phyloP scores from a whole-genome alignment of 169 alveolate species.

The Plasmodium fragile region DNA sequence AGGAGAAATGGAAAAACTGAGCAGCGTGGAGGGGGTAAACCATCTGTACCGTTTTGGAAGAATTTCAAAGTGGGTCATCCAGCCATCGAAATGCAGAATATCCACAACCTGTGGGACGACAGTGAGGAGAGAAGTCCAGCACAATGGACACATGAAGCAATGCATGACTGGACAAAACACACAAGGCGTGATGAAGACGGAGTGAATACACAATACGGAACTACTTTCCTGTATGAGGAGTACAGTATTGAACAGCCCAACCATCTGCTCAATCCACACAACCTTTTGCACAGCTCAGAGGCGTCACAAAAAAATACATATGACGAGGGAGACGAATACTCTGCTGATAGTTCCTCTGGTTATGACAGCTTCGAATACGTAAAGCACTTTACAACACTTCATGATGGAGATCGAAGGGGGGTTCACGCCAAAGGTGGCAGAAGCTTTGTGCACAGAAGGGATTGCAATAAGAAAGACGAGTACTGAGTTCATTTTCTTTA shows the following conservation, averaged over 20 bases:
- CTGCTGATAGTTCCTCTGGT: slow-evolving; percentile 73
- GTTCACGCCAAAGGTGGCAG: not conserved
- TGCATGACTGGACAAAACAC: not conserved
- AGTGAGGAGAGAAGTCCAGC: not conserved
- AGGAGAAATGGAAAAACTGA: not conserved
- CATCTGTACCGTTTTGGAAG: not conserved
- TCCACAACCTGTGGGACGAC: not conserved
- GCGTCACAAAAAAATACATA: not conserved
- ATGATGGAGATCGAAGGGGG: not conserved
- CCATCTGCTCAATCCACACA: not conserved
- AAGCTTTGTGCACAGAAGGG: not conserved
- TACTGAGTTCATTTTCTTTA: not conserved
- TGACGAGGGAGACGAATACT: slow-evolving; percentile 13
- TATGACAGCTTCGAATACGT: slow-evolving; percentile 75
- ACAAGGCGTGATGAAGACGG: not conserved
- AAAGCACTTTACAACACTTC: slow-evolving; percentile 69
- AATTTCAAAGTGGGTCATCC: not conserved
- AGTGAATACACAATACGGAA: not conserved
- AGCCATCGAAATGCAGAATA: not conserved
- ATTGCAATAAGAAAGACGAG: slow-evolving; percentile 3
- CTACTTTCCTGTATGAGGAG: not conserved
- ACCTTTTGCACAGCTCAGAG: not conserved
- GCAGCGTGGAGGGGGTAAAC: not conserved
- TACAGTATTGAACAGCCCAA: not conserved
- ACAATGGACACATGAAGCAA: not conserved